Conservation (phyloP, 2,329 filamentous ascomycete species). For the Plenodomus lindquistii region DNA sequence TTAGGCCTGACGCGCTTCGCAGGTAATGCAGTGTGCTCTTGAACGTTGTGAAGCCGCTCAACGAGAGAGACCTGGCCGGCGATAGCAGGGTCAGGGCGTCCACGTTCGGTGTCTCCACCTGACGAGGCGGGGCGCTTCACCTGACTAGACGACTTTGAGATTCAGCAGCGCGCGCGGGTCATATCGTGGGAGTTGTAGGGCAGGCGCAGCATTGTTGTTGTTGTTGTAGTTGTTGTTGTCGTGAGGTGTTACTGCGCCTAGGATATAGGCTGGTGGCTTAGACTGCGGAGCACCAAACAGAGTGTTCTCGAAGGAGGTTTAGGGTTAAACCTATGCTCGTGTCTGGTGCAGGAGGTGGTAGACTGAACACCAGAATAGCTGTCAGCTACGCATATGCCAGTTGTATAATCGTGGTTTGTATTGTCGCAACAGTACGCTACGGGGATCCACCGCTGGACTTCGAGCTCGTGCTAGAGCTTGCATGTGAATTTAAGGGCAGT, state of each 20-base stretch:
- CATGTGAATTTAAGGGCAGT: too few species aligned
- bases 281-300: constrained; percentile 5
- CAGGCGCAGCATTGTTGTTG: constrained; percentile 15
- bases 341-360: background rate
- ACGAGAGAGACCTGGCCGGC: constrained; percentile 65
- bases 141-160: constrained; percentile 27
- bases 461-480: too few species aligned
- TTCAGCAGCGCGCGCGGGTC: constrained; percentile 42
- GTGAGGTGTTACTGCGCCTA: constrained; percentile 22
- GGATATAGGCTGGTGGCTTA: constrained; percentile 20
- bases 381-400: constrained; percentile 1
- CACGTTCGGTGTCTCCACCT: constrained; percentile 23
- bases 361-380: background rate
- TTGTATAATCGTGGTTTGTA: too few species aligned
- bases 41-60: constrained; percentile 75
- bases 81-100: constrained; percentile 22
- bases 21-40: constrained; percentile 65
- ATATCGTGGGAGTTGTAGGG: constrained; percentile 16
- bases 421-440: too few species aligned
- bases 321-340: constrained; percentile 1
- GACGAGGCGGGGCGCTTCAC: constrained; percentile 38
- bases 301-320: background rate
- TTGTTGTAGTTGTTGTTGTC: constrained; percentile 6
- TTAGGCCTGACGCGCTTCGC: constrained; percentile 39
- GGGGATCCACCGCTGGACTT: too few species aligned